These are phyloP conservation scores for Boletus reticuloceps DNA, from an alignment of 768 basidiomycete genomes.

Conservation along the genomic window DNA sequence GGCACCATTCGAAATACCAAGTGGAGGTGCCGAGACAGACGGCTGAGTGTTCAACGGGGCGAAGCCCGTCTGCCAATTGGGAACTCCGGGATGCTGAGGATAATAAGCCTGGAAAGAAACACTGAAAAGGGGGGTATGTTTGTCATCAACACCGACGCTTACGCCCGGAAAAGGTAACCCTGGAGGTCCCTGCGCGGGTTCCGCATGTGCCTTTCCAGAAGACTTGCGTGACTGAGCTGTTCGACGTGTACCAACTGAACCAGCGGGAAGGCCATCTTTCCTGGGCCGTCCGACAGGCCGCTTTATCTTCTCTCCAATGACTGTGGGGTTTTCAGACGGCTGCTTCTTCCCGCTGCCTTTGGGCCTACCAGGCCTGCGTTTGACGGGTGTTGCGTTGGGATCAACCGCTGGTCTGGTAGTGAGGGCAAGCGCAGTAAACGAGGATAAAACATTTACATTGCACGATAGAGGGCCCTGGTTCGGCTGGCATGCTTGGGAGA, in stretches of 20 bases:
- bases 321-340: constrained; percentile 35
- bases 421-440: constrained; percentile 1
- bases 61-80: constrained; percentile 30
- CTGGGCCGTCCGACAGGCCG: constrained; percentile 78
- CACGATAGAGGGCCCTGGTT: constrained; percentile 26
- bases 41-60: constrained; percentile 24
- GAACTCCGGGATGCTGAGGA: constrained; percentile 31
- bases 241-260: constrained; percentile 54
- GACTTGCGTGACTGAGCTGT: constrained; percentile 41
- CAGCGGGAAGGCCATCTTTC: constrained; percentile 80
- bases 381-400: constrained; percentile 37
- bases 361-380: constrained; percentile 73
- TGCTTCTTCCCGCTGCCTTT: constrained; percentile 79
- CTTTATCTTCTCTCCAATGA: constrained; percentile 55
- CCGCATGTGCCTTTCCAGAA: constrained; percentile 27
- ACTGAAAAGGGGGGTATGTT: not conserved
- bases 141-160: not conserved
- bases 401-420: constrained; percentile 20
- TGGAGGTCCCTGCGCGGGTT: constrained; percentile 21
- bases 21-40: constrained; percentile 31
- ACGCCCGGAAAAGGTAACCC: constrained; percentile 34
- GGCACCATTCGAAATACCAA: constrained; percentile 32
- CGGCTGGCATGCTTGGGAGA: constrained; percentile 26
- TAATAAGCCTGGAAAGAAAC: constrained; percentile 27
- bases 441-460: constrained; percentile 17